These are phyloP conservation scores for Exidia glandulosa DNA, from an alignment of 768 basidiomycete genomes.

Conservation along the genomic window DNA sequence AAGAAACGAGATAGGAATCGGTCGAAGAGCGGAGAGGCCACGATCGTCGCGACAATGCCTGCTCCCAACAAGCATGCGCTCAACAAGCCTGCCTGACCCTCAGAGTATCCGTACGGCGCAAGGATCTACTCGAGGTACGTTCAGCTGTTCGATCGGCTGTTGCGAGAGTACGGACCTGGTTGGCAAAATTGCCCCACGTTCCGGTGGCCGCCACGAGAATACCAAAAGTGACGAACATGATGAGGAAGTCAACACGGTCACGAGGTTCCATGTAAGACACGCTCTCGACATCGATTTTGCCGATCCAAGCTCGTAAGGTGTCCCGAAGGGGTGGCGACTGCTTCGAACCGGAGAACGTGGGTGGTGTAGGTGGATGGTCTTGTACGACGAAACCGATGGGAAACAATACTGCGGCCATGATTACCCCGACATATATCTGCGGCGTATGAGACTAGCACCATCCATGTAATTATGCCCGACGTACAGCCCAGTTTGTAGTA, in stretches of 20 bases:
- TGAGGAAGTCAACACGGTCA: constrained; percentile 61
- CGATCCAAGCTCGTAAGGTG: background rate
- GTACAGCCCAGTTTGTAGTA: constrained; percentile 45
- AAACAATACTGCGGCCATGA: constrained; percentile 50
- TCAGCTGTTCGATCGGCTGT: constrained; percentile 38
- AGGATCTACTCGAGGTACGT: constrained; percentile 60
- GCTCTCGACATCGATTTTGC: constrained; percentile 17
- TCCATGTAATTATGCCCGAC: constrained; percentile 9
- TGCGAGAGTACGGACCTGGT: constrained; percentile 22
- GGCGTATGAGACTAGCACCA: background rate
- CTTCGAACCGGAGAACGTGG: constrained; percentile 16
- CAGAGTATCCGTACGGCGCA: constrained; percentile 66
- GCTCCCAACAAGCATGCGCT: constrained; percentile 40
- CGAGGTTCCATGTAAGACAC: constrained; percentile 47
- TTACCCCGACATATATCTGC: constrained; percentile 60
- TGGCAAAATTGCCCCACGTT: background rate
- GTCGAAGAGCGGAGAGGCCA: constrained; percentile 69
- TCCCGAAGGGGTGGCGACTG: background rate
- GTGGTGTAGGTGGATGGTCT: constrained; percentile 63
- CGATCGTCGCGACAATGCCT: constrained; percentile 56
- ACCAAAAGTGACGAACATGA: constrained; percentile 53
- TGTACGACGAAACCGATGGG: constrained; percentile 52
- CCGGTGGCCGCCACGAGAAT: constrained; percentile 43
- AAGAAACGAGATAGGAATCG: constrained; percentile 67
- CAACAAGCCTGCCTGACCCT: constrained; percentile 52